Conservation (phyloP, 495 filamentous ascomycete genomes). For the Aspergillus biplanus region DNA sequence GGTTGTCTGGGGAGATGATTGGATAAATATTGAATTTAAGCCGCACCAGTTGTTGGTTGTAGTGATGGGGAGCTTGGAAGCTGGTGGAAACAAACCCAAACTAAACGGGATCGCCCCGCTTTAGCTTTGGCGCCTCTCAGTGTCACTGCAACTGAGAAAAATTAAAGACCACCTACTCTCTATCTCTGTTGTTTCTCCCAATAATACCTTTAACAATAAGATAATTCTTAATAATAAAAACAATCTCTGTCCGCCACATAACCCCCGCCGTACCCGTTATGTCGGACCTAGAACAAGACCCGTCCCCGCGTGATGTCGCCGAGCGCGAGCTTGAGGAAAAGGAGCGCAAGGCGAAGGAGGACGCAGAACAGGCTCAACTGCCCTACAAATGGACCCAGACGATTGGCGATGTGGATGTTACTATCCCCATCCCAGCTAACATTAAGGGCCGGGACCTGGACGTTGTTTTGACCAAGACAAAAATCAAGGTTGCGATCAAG, state of each 20-base stretch:
- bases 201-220: background rate
- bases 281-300: constrained; percentile 37
- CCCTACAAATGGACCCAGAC: constrained; percentile 98
- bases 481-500: constrained; percentile 81
- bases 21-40: background rate
- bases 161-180: background rate
- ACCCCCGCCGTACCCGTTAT: background rate
- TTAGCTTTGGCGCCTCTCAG: background rate
- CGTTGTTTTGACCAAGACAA: constrained; percentile 79
- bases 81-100: background rate
- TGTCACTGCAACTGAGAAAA: background rate
- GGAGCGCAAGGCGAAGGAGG: constrained; percentile 75
- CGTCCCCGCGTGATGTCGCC: constrained; percentile 57
- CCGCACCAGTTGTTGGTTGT: too few species aligned
- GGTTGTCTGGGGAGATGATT: background rate
- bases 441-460: constrained; percentile 83
- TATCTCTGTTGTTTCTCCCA: background rate
- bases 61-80: background rate
- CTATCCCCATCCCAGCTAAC: constrained; percentile 72
- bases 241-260: constrained; percentile 23
- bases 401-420: constrained; percentile 89
- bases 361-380: constrained; percentile 84
- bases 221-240: constrained; percentile 8
- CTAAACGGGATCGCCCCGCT: background rate
- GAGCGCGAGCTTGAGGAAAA: constrained; percentile 59